phyloP scores from a whole-genome alignment of 768 basidiomycete species.

The Krasilnikovozyma curviuscula region DNA sequence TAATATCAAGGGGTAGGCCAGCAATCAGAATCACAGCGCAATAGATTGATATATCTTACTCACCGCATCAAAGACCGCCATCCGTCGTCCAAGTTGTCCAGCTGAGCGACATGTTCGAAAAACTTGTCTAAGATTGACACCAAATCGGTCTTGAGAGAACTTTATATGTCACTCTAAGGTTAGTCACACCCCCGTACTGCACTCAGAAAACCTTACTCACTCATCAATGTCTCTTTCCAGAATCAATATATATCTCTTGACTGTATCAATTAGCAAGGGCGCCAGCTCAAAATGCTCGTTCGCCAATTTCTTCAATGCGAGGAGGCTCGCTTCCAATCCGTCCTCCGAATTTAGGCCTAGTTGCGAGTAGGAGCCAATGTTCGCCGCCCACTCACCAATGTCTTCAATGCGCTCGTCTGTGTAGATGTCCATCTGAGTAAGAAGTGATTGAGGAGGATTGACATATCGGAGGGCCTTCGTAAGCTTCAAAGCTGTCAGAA shows the following conservation, averaged over 20 bases:
- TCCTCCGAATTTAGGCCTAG: neutral
- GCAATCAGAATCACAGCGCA: no score
- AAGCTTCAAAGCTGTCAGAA: neutral
- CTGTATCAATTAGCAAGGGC: conserved; percentile 40
- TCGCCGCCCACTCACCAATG: conserved; percentile 46
- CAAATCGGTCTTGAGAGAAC: conserved; percentile 43
- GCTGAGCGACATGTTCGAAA: conserved; percentile 37
- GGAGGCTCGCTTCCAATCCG: conserved; percentile 34
- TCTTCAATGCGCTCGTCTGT: conserved; percentile 78
- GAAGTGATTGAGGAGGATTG: conserved; percentile 53
- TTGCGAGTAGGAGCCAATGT: neutral
- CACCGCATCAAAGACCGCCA: conserved; percentile 46
- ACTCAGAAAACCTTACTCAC: conserved; percentile 30
- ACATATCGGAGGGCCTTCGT: conserved; percentile 51
- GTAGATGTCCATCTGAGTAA: conserved; percentile 64
- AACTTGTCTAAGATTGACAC: conserved; percentile 46
- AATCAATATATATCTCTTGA: conserved; percentile 39
- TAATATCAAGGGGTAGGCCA: no score
- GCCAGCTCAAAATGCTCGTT: conserved; percentile 45
- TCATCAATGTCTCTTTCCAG: conserved; percentile 39
- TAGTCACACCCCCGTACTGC: neutral
- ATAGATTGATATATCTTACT: no score
- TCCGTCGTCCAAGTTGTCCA: conserved; percentile 50
- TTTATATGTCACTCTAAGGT: conserved; percentile 24
- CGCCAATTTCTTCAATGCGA: conserved; percentile 43